These are phyloP conservation scores for Thuidium tamariscinum DNA, from an alignment of 225 moss, liverwort and hornwort genomes.

Conservation along the genomic window DNA sequence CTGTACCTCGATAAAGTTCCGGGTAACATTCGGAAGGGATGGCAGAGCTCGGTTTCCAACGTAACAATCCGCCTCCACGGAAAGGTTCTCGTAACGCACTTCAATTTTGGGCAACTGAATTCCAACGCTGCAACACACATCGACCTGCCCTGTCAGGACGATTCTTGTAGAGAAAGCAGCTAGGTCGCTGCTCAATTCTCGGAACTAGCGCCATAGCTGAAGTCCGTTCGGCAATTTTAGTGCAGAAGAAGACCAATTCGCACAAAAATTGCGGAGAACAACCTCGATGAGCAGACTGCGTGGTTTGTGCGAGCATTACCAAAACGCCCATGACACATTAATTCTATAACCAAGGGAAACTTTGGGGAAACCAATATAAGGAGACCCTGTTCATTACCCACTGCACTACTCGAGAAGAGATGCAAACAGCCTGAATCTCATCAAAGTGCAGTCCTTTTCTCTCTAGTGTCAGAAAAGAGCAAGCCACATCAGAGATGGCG, in stretches of 20 bases:
- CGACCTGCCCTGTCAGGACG: neutral
- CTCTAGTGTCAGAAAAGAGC: neutral
- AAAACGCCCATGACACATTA: neutral
- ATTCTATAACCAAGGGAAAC: neutral
- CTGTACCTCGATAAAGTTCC: constrained; percentile 44
- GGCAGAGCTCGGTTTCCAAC: constrained; percentile 54
- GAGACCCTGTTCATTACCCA: neutral
- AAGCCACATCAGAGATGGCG: neutral
- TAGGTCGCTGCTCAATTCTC: neutral
- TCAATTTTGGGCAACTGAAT: constrained; percentile 53
- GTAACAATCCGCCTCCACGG: constrained; percentile 41
- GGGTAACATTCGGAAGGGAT: constrained; percentile 31
- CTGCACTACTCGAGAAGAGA: neutral
- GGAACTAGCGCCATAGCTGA: neutral
- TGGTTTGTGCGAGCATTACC: neutral
- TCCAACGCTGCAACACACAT: constrained; percentile 44
- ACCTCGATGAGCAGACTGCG: neutral
- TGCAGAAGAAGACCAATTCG: neutral
- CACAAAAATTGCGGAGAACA: neutral
- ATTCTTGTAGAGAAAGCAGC: neutral
- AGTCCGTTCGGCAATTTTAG: neutral
- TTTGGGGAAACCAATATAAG: neutral
- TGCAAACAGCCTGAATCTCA: neutral
- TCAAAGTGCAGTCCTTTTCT: neutral
- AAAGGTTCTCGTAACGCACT: constrained; percentile 54